A percentile compares a stretch with the other conserved stretches of the same genome.
Evolutionary conservation across 164 flowering plant genomes (phyloP).

Genomic region (Tinospora cordifolia): DNA sequence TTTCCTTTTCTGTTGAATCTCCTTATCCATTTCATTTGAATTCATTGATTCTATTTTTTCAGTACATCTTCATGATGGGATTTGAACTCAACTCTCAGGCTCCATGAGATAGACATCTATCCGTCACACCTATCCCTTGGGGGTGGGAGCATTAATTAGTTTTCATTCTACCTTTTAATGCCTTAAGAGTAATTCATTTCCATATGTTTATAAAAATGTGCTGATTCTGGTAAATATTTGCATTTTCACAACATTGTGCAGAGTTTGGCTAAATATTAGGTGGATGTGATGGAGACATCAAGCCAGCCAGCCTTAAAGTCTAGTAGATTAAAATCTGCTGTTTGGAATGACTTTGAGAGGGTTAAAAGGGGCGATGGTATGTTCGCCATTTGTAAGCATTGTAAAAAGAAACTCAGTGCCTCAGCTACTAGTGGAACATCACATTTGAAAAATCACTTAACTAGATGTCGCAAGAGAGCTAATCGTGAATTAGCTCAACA

Average conservation of each 20-base stretch:
- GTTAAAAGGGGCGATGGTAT: conserved; percentile 56
- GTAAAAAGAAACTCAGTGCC: conserved; percentile 68
- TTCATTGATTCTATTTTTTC: too few relatives aligned
- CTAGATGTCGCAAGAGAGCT: conserved; percentile 53
- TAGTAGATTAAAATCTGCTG: conserved; percentile 70
- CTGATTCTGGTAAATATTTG: too few relatives aligned
- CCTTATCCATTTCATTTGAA: neutral
- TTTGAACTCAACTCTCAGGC: neutral
- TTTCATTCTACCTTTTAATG: neutral
- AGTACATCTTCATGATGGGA: neutral
- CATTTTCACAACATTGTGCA: conserved; percentile 15
- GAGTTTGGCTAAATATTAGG: conserved; percentile 14
- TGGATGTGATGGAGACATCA: conserved; percentile 49
- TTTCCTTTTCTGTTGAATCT: neutral
- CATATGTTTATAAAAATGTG: too few relatives aligned
- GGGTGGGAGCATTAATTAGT: neutral
- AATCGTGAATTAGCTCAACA: conserved; percentile 47
- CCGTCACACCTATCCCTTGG: neutral
- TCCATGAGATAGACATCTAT: neutral
- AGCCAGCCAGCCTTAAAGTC: conserved; percentile 36
- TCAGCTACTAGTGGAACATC: conserved; percentile 84
- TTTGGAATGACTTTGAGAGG: conserved; percentile 85
- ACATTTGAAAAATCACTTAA: conserved; percentile 75
- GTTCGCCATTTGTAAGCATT: conserved; percentile 68
- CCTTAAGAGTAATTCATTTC: too few relatives aligned